Evolutionary conservation across 2,329 filamentous ascomycete species (phyloP), one percentile per base, ranked within the genome.

Genomic region (Lasiodiplodia sp.): DNA sequence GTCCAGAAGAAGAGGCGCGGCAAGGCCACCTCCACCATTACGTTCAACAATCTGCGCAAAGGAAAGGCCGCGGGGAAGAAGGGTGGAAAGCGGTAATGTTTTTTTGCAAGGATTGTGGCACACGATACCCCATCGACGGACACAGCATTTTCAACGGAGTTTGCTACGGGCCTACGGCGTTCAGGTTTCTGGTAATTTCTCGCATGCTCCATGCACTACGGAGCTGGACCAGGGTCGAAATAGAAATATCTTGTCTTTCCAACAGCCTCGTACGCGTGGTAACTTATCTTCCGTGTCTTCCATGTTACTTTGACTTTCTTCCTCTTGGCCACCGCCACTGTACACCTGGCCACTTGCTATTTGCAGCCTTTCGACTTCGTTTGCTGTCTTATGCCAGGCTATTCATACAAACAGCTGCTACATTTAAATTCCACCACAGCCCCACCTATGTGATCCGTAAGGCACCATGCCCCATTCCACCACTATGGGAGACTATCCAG

Each of bases 21-120:
- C 49, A 81, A 80, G 73, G 75, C 80, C 6, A 72, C 74, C 53
- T 82, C 81, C 73, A 76, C 75, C 66, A 79, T 82, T 51, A 69
- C 78, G 14, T 83, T 83, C 71, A 63, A 52, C 38, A 69, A 69
- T n/a, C 65, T 64, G 58, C 62, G 53, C n/a, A 66, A 51, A n/a
- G 66, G 58, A 53, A 70, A 69, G 52, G 57, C 38, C 37, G 25
- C 44, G 1, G 38, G 23, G 8, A 67, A 69, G 47, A 69, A 69
- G 52, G 58, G 69, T 11, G 58, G 68, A 31, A 70, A 60, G 51
- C 49, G 62, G 51, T 68, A 64, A 51, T 52, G 44, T 52, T 52
- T 51, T 28, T 31, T 7, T 16, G 40, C 40, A 11, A 51, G 23
- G 21, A 49, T 31, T 56, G 40, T 40, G 58, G 40, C 58, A 51